Conservation (phyloP, 495 filamentous ascomycete genomes). For the Xylaria cubensis region DNA sequence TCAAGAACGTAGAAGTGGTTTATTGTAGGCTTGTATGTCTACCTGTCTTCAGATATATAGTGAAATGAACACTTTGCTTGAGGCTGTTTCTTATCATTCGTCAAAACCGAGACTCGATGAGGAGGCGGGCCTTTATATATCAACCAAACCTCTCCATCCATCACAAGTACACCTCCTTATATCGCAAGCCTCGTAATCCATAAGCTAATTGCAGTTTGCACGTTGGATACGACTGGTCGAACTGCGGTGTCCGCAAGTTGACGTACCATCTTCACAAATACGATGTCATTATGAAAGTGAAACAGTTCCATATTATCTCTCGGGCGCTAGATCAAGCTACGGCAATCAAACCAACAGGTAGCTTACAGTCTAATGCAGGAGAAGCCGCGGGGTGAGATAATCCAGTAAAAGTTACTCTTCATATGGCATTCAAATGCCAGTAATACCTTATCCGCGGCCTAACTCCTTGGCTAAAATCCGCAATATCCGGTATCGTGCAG, state of each 20-base stretch:
- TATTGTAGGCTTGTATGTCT: no score
- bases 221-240: neutral
- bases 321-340: neutral
- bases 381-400: neutral
- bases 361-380: neutral
- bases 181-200: neutral
- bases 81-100: neutral
- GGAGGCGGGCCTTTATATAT: neutral
- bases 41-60: neutral
- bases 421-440: neutral
- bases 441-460: constrained; percentile 9
- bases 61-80: neutral
- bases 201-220: neutral
- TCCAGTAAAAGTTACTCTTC: neutral
- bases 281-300: neutral
- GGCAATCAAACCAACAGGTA: neutral
- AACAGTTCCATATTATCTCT: neutral
- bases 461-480: constrained; percentile 10
- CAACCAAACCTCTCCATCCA: neutral
- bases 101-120: neutral
- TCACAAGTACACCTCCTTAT: neutral
- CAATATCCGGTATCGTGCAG: constrained; percentile 11
- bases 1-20: neutral
- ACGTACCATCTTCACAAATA: neutral
- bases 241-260: neutral